phyloP scores from a whole-genome alignment of 495 filamentous ascomycete species.

The Sabuloglossum arenarium region DNA sequence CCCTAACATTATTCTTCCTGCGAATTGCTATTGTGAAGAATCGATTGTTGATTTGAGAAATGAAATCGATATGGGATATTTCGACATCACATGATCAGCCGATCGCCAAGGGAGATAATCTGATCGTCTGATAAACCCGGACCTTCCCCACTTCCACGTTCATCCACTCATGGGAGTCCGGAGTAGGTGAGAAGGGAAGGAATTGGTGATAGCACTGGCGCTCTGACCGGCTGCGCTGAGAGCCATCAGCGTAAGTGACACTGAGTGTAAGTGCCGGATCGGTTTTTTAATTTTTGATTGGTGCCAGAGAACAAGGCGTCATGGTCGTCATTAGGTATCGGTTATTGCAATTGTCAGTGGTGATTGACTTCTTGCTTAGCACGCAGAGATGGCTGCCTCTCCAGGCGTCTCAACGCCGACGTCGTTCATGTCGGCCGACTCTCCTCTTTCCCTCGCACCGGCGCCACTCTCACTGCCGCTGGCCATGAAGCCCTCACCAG shows the following conservation, averaged over 20 bases:
- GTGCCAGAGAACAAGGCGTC: background rate
- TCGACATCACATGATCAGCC: too few species aligned
- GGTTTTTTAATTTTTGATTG: background rate
- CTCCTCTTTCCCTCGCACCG: background rate
- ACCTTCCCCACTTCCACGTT: background rate
- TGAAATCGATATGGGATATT: too few species aligned
- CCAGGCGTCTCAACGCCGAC: background rate
- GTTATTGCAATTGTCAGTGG: too few species aligned
- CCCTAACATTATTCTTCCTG: too few species aligned
- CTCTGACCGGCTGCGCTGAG: too few species aligned
- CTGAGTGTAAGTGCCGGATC: background rate
- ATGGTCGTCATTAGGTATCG: background rate
- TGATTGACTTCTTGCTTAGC: background rate
- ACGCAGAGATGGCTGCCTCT: background rate
- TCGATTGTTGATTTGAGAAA: too few species aligned
- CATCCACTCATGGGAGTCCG: too few species aligned
- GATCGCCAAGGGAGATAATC: background rate
- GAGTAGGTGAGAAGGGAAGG: too few species aligned
- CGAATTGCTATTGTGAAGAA: too few species aligned
- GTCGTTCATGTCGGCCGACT: background rate
- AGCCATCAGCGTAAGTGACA: background rate
- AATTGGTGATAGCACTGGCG: background rate
- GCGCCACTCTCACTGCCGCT: slow-evolving; percentile 1
- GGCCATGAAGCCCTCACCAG: slow-evolving; percentile 14
- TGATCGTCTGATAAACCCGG: background rate